Conservation (phyloP, 2,329 filamentous ascomycete species). For the Pestalotiopsis sp. region DNA sequence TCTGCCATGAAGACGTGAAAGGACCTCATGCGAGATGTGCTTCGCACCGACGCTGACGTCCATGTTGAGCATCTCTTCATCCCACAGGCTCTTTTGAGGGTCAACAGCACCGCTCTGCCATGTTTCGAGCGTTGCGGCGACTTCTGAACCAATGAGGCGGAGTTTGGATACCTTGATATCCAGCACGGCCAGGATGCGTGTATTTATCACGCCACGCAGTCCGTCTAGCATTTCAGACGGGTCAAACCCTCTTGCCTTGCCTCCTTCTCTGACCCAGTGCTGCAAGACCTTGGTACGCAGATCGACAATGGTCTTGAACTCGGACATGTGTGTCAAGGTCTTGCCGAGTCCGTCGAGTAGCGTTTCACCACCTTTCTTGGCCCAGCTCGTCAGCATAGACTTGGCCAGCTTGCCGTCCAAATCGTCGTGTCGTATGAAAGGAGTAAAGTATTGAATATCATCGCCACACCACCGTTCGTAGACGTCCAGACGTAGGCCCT, state of each 20-base stretch:
- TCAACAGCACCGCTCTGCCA: constrained; percentile 61
- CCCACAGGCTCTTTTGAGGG: constrained; percentile 66
- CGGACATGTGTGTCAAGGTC: constrained; percentile 60
- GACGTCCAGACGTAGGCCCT: constrained; percentile 76
- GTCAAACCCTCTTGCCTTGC: constrained; percentile 67
- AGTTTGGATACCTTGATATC: constrained; percentile 66
- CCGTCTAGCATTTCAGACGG: constrained; percentile 68
- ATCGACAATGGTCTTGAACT: constrained; percentile 70
- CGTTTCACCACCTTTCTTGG: constrained; percentile 58
- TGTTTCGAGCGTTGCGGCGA: constrained; percentile 61
- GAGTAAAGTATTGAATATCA: constrained; percentile 82
- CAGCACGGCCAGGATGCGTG: constrained; percentile 65
- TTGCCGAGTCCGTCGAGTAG: constrained; percentile 65
- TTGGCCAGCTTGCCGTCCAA: constrained; percentile 62
- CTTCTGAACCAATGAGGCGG: constrained; percentile 64
- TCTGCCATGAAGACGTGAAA: constrained; percentile 72
- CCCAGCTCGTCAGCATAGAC: constrained; percentile 66
- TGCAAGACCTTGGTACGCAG: constrained; percentile 72
- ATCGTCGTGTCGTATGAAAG: constrained; percentile 84
- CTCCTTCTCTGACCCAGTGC: constrained; percentile 73
- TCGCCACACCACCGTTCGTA: constrained; percentile 80
- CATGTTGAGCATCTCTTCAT: constrained; percentile 61
- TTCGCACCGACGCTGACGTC: constrained; percentile 68
- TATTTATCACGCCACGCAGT: constrained; percentile 70
- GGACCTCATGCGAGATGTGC: constrained; percentile 69